phyloP scores from a whole-genome alignment of 352 stramenopile genomes.

The Peronospora tabacina region DNA sequence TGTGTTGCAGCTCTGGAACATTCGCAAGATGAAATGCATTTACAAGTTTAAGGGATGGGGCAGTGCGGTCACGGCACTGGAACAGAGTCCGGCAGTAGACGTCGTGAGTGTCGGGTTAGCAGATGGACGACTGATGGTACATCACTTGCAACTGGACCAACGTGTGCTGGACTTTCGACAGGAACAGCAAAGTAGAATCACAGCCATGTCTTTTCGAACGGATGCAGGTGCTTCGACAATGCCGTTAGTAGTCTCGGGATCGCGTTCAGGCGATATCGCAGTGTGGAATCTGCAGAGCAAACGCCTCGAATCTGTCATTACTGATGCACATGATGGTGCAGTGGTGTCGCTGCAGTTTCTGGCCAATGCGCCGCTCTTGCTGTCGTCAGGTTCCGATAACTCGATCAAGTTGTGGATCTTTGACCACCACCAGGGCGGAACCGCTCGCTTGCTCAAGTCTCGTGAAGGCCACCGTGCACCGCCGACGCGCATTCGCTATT shows the following conservation, averaged over 20 bases:
- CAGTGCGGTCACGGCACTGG: conserved; percentile 60
- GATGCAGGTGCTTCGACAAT: conserved; percentile 52
- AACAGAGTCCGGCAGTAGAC: conserved; percentile 86
- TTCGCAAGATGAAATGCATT: conserved; percentile 84
- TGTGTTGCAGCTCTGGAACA: conserved; percentile 86
- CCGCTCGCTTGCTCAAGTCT: conserved; percentile 84
- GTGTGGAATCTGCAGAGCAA: conserved; percentile 90
- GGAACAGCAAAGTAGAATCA: conserved; percentile 73
- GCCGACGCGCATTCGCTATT: conserved; percentile 85
- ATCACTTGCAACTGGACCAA: conserved; percentile 84
- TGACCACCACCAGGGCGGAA: conserved; percentile 74
- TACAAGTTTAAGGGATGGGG: conserved; percentile 79
- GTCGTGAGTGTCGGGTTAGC: conserved; percentile 82
- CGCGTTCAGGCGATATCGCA: conserved; percentile 71
- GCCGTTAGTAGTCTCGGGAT: conserved; percentile 59
- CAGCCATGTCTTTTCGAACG: conserved; percentile 83
- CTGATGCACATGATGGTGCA: conserved; percentile 61
- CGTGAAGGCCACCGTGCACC: conserved; percentile 81
- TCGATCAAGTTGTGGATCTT: conserved; percentile 92
- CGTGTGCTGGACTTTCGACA: conserved; percentile 74
- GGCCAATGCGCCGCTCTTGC: conserved; percentile 80
- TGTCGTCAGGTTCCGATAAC: conserved; percentile 87
- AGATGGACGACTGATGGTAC: conserved; percentile 75
- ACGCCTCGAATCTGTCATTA: conserved; percentile 76
- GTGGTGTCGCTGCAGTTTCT: conserved; percentile 79